Evolutionary conservation across 192 early-diverging fungal genomes (phyloP), one percentile per base, ranked within the genome.

Genomic region (Irineochytrium annulatum): DNA sequence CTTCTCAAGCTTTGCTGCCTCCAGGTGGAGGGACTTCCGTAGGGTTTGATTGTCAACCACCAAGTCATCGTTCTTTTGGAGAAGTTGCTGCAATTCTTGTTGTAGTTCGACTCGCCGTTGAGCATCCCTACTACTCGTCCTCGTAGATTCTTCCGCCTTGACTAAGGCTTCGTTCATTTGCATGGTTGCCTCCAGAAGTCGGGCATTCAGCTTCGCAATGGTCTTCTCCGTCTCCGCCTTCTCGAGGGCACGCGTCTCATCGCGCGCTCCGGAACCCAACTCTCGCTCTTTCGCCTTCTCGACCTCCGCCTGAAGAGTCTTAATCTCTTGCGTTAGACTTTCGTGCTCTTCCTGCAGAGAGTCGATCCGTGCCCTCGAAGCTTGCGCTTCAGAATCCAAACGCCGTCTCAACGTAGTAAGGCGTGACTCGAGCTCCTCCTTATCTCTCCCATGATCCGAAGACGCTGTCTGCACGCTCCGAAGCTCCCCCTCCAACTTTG

Each of bases 151-250:
- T 26, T 64, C 62, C 6, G 48, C 8, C 33, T 64, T 55, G 20
- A 57, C 6, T 6, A 32, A 24, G 1, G 28, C 17, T 20, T 19
- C 16, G 14, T 43, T 22, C 16, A 8, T 6, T 30, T 53, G 14
- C 39, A 55, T 24, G n/a, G 24, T 64, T 26, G 55, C 44, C 1
- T 64, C 62, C 1, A 34, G 14, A 3, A 64, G 5, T 43, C 35
- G 39, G 16, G 39, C 26, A 13, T 70, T 64, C 24, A 77, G 39
- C 31, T 60, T 2, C 33, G 37, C 59, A 11, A 77, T 13, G n/a
- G 43, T 60, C 26, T 34, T 39, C 43, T 76, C 33, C 3, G 71
- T 28, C 24, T 34, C 41, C 17, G 63, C 62, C 8, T 41, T 14
- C 22, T 71, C 72, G 4, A 39, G 45, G 24, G 44, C 27, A 20